These are phyloP conservation scores for Ganoderma lucidum DNA, from an alignment of 1,284 basidiomycete genomes.

Conservation along the genomic window DNA sequence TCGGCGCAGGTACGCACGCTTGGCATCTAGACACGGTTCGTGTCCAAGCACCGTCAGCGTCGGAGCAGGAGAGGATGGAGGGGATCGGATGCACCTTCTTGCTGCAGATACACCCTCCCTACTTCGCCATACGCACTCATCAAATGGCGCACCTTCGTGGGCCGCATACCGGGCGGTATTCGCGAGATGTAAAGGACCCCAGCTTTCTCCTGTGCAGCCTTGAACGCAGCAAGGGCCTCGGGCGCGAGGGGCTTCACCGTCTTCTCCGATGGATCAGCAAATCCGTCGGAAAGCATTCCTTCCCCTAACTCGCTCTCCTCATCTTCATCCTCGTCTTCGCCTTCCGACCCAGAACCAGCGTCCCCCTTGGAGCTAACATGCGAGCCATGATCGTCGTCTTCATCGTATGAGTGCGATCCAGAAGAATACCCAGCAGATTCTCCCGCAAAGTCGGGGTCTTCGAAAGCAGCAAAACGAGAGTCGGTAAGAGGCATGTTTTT, in stretches of 20 bases:
- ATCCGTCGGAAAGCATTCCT: constrained; percentile 66
- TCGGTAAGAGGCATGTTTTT: constrained; percentile 29
- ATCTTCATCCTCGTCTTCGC: constrained; percentile 32
- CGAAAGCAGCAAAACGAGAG: constrained; percentile 36
- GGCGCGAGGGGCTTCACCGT: constrained; percentile 74
- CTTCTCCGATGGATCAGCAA: constrained; percentile 61
- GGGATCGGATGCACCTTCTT: constrained; percentile 66
- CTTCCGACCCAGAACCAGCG: constrained; percentile 35
- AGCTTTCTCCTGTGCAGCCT: constrained; percentile 71
- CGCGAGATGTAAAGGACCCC: constrained; percentile 96
- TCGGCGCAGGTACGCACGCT: constrained; percentile 76
- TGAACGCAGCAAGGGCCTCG: constrained; percentile 76
- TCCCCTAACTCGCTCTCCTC: constrained; percentile 35
- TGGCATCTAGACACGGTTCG: constrained; percentile 64
- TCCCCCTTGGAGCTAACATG: constrained; percentile 38
- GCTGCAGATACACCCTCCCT: constrained; percentile 88
- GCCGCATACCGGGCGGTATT: constrained; percentile 99
- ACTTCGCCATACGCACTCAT: constrained; percentile 87
- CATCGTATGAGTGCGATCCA: constrained; percentile 12
- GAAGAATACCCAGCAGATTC: constrained; percentile 14
- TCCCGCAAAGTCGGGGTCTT: constrained; percentile 37
- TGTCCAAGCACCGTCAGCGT: background rate
- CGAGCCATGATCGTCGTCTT: constrained; percentile 37
- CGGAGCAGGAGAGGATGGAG: background rate
- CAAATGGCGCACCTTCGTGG: constrained; percentile 94